Conservation (phyloP, 345 rosid genomes). For the Pugionium cornutum region DNA sequence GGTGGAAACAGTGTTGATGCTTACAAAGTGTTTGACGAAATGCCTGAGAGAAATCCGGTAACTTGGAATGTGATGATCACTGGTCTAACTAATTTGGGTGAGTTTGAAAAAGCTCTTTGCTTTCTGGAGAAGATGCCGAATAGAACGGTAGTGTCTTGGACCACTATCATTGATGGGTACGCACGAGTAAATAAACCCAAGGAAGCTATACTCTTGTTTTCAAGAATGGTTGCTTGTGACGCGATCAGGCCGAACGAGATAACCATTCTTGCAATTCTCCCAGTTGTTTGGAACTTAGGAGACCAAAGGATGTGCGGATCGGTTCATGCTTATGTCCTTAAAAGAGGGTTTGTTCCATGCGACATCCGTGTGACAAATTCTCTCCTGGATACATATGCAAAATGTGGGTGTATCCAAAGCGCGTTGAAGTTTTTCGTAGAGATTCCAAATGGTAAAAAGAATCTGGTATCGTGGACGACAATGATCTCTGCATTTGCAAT, state of each 20-base stretch:
- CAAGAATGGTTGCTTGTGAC: conserved; percentile 59
- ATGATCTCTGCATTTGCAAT: conserved; percentile 77
- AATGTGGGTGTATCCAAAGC: conserved; percentile 69
- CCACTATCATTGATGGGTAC: conserved; percentile 77
- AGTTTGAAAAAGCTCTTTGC: conserved; percentile 55
- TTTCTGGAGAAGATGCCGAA: conserved; percentile 67
- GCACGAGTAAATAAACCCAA: conserved; percentile 46
- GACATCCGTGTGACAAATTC: conserved; percentile 71
- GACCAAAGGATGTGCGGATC: conserved; percentile 51
- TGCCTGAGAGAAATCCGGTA: conserved; percentile 61
- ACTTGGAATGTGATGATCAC: conserved; percentile 86
- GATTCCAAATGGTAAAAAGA: conserved; percentile 47
- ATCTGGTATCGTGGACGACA: conserved; percentile 79
- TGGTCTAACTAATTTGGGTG: conserved; percentile 62
- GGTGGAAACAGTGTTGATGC: conserved; percentile 42
- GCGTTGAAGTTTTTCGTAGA: conserved; percentile 59
- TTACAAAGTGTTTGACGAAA: conserved; percentile 59
- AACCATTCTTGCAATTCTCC: conserved; percentile 66
- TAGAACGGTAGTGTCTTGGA: conserved; percentile 76
- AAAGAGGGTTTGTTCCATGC: conserved; percentile 52
- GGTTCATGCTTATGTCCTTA: conserved; percentile 63
- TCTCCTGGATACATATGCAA: conserved; percentile 67
- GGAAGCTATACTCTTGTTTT: conserved; percentile 67
- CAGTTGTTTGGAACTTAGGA: conserved; percentile 57
- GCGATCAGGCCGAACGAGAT: conserved; percentile 58